phyloP scores from a whole-genome alignment of 495 filamentous ascomycete species.

The Daldinia concentrica region DNA sequence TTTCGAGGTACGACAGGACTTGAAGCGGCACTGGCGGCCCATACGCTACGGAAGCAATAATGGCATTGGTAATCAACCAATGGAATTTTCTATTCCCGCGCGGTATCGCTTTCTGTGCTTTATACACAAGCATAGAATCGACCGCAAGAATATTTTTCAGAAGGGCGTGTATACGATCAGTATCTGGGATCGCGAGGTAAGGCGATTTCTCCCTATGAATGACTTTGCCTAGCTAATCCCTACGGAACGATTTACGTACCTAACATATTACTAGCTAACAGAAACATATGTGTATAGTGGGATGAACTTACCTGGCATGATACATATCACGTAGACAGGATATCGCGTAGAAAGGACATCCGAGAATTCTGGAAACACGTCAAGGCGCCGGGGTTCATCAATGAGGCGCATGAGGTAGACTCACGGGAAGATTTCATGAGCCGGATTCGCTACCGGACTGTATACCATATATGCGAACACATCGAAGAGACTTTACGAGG shows the following conservation, averaged over 20 bases:
- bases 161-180: conserved; percentile 37
- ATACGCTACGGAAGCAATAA: background rate
- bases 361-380: conserved; percentile 23
- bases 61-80: background rate
- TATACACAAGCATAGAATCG: conserved; percentile 37
- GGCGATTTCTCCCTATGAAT: background rate
- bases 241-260: background rate
- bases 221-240: background rate
- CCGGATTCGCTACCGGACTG: conserved; percentile 33
- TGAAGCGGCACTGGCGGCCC: conserved; percentile 11
- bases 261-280: background rate
- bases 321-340: conserved; percentile 23
- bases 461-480: conserved; percentile 29
- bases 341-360: conserved; percentile 23
- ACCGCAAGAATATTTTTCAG: conserved; percentile 12
- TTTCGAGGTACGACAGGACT: background rate
- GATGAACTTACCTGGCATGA: conserved; percentile 40
- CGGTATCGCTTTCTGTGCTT: conserved; percentile 38
- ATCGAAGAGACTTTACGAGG: conserved; percentile 23
- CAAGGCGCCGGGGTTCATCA: background rate
- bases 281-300: conserved; percentile 6
- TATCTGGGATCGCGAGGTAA: conserved; percentile 39
- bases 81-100: background rate
- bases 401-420: too few species aligned
- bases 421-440: conserved; percentile 13